A percentile compares a stretch with the other conserved stretches of the same genome.
phyloP scores from a whole-genome alignment of 345 rosid species.

The Odontarrhena argentea region DNA sequence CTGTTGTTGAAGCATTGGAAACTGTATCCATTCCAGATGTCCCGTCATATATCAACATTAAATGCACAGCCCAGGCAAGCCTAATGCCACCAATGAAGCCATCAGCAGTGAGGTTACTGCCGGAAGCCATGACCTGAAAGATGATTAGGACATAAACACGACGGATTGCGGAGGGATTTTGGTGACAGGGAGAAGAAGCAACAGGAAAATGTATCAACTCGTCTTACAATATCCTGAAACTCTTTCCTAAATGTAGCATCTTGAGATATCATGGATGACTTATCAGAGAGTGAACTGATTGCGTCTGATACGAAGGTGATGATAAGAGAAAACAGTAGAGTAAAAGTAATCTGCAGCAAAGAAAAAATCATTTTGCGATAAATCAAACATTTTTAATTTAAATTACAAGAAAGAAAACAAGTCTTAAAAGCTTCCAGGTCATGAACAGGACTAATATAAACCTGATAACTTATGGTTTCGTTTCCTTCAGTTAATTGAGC shows the following conservation, averaged over 20 bases:
- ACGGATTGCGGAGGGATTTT: constrained; percentile 22
- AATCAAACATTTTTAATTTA: background rate
- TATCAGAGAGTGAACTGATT: constrained; percentile 77
- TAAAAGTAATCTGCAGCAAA: constrained; percentile 70
- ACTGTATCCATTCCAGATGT: constrained; percentile 56
- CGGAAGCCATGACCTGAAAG: constrained; percentile 70
- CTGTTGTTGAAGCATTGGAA: constrained; percentile 58
- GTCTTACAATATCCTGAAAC: constrained; percentile 88
- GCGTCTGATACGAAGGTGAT: constrained; percentile 91
- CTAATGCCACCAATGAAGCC: constrained; percentile 77
- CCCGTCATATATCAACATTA: constrained; percentile 76
- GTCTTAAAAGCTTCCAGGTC: constrained; percentile 16
- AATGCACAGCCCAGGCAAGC: constrained; percentile 91
- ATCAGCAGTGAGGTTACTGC: constrained; percentile 61
- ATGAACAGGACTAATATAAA: constrained; percentile 38
- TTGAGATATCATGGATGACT: constrained; percentile 69
- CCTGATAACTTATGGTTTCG: constrained; percentile 75
- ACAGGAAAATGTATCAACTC: constrained; percentile 33
- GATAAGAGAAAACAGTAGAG: constrained; percentile 80
- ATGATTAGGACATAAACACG: constrained; percentile 38
- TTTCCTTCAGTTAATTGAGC: constrained; percentile 56
- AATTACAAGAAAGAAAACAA: constrained; percentile 20
- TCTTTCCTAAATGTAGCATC: constrained; percentile 81
- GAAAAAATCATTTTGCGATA: constrained; percentile 8
- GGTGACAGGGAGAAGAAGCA: constrained; percentile 12